Conservation (phyloP, 257 asterid genomes). For the Cinchona pubescens region DNA sequence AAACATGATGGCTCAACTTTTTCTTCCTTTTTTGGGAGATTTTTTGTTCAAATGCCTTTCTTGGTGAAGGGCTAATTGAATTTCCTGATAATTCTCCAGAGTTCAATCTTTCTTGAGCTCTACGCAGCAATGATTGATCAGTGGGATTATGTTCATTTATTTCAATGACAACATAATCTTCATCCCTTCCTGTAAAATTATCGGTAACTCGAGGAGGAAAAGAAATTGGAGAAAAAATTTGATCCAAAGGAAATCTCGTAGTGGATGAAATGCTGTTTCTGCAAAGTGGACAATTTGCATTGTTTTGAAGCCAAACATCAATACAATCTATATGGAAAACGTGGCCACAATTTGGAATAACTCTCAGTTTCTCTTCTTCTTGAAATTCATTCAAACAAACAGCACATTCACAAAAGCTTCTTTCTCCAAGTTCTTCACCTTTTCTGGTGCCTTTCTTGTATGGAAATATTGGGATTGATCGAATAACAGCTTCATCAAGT, state of each 20-base stretch:
- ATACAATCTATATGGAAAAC: conserved; percentile 82
- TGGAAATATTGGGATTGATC: conserved; percentile 59
- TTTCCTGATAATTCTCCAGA: conserved; percentile 27
- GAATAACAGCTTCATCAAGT: conserved; percentile 54
- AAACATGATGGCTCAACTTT: conserved; percentile 26
- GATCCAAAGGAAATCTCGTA: conserved; percentile 23
- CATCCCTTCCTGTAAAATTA: conserved; percentile 38
- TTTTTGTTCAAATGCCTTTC: conserved; percentile 24
- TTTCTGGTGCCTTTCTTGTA: conserved; percentile 34
- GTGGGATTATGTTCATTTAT: conserved; percentile 28
- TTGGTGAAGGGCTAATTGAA: conserved; percentile 35
- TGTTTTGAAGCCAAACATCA: conserved; percentile 88
- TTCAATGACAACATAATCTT: conserved; percentile 75
- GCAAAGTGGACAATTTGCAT: conserved; percentile 87
- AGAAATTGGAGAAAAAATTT: conserved; percentile 29
- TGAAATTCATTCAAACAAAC: conserved; percentile 77
- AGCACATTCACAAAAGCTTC: conserved; percentile 46
- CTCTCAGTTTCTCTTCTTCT: conserved; percentile 58
- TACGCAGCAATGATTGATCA: conserved; percentile 19
- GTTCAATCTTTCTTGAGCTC: conserved; percentile 29
- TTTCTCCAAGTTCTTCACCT: not conserved
- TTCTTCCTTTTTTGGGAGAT: conserved; percentile 30
- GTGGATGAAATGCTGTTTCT: conserved; percentile 51
- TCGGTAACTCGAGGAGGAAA: conserved; percentile 36
- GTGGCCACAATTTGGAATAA: conserved; percentile 68